A percentile compares a stretch with the other conserved stretches of the same genome.
Conservation (phyloP, 208 protist species). For the Leishmania major region DNA sequence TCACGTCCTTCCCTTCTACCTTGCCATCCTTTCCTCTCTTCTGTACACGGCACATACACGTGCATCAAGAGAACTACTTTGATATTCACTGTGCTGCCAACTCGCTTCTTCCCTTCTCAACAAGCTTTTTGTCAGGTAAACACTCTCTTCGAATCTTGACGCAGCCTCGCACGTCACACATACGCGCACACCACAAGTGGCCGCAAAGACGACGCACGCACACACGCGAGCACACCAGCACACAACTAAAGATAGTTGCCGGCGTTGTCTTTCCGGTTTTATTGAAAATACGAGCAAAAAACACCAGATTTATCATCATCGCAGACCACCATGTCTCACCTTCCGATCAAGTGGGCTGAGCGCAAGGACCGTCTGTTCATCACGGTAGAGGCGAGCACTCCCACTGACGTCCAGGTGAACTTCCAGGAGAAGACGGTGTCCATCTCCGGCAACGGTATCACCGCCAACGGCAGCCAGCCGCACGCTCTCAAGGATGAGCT, state of each 20-base stretch:
- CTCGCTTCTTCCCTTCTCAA: neutral
- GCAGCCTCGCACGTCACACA: neutral
- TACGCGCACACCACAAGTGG: neutral
- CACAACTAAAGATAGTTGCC: neutral
- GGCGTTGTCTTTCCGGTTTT: neutral
- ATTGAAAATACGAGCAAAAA: neutral
- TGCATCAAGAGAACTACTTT: neutral
- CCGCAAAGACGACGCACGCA: neutral
- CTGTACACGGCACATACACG: neutral
- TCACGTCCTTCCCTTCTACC: neutral
- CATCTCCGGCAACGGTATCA: constrained; percentile 76
- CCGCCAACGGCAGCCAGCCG: constrained; percentile 58
- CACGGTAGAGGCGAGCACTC: constrained; percentile 77
- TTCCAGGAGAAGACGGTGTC: constrained; percentile 82
- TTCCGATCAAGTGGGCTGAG: constrained; percentile 92
- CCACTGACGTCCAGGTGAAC: constrained; percentile 72
- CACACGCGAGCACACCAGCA: neutral
- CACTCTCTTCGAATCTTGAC: neutral
- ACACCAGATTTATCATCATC: neutral
- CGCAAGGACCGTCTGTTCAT: constrained; percentile 88
- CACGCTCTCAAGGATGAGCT: constrained; percentile 72
- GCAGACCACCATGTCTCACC: constrained; percentile 53
- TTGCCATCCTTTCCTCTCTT: neutral
- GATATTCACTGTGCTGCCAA: neutral
- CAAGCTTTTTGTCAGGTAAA: neutral